These are phyloP conservation scores for Albophoma yamanashiensis DNA, from an alignment of 2,329 filamentous ascomycete genomes.

Conservation along the genomic window DNA sequence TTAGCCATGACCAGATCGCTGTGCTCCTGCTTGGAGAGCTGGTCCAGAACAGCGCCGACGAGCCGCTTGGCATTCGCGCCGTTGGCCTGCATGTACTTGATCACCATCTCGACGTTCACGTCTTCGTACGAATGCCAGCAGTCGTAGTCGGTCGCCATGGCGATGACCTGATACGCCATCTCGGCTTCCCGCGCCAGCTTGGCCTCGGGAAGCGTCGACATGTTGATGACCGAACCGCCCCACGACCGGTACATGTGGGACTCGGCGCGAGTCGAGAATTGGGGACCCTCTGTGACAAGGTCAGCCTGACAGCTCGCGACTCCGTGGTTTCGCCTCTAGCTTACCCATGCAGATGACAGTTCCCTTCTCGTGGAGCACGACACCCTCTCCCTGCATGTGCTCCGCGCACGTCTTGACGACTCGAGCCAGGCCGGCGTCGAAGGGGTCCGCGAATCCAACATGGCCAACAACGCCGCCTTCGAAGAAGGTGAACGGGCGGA, in stretches of 20 bases:
- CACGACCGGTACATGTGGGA: conserved; percentile 89
- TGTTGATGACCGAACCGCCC: conserved; percentile 96
- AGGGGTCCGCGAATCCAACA: conserved; percentile 91
- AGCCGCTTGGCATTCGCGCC: conserved; percentile 76
- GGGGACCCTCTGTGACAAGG: conserved; percentile 66
- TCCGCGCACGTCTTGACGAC: conserved; percentile 69
- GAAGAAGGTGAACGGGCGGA: conserved; percentile 93
- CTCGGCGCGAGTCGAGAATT: conserved; percentile 94
- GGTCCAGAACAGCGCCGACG: conserved; percentile 78
- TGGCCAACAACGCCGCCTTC: conserved; percentile 86
- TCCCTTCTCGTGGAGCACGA: conserved; percentile 73
- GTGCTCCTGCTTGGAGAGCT: conserved; percentile 70
- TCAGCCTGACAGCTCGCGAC: background rate
- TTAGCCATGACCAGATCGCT: conserved; percentile 65
- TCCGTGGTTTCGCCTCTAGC: conserved; percentile 15
- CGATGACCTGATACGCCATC: conserved; percentile 95
- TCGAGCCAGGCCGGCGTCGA: conserved; percentile 67
- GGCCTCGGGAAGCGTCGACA: conserved; percentile 89
- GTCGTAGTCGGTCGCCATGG: conserved; percentile 99
- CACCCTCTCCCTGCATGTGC: conserved; percentile 70
- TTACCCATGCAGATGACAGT: conserved; percentile 85
- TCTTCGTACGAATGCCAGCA: conserved; percentile 83
- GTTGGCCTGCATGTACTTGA: conserved; percentile 93
- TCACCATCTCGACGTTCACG: conserved; percentile 94
- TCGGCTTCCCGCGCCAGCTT: conserved; percentile 96